Base-by-base conservation (phyloP, 768 basidiomycete species). In the Hericium alpestre region DNA sequence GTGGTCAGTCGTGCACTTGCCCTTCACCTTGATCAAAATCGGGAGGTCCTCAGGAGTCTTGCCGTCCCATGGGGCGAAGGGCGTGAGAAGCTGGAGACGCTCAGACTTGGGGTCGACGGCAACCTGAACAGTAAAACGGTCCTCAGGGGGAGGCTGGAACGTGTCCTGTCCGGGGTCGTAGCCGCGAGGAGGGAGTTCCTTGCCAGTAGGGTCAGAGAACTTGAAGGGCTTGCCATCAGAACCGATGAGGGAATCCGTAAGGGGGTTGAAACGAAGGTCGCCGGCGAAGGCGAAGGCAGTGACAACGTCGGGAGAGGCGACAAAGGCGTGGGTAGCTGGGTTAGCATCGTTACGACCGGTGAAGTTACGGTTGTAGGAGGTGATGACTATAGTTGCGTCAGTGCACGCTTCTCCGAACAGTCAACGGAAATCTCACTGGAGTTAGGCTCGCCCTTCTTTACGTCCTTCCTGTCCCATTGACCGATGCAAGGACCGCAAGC, bases 341-440 rank as follows among this genome's bases (percentile, higher is more conserved):
- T 99, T 98, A 65, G 96, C 94, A 67, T 98, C 96, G 73, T 99
- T 99, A 69, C 96, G 93, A 57, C 95, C 96, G 64, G 96, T 98
- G 79, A 99, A 99, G 86, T 99, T 99, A 71, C 96, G 94, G 85
- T 99, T 99, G 83, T 99, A 99, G 18, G 94, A 97, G 54, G 95
- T 95, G 74, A 99, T 91, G 79, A 98, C 90, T 92, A 50, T 9
- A 50, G 47, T 53, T 3, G 38, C 2, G 47, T 60, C 3, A 51
- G 47, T 38, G 52, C 12, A 46, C 15, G 15, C 25, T 25, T 38
- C 16, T 6, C 18, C 7, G 43, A 32, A 27, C 25, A 49, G 9
- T 16, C 16, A 53, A 22, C 38, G 18, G 18, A 7, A 79, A n/a
- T n/a, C 89, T 50, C 63, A 91, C 90, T 99, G 48, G 96, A 95